Percentiles rank a stretch among this genome's conserved stretches.
Evolutionary conservation across 2,329 filamentous ascomycete genomes (phyloP).

Genomic region (Colletotrichum salicis): DNA sequence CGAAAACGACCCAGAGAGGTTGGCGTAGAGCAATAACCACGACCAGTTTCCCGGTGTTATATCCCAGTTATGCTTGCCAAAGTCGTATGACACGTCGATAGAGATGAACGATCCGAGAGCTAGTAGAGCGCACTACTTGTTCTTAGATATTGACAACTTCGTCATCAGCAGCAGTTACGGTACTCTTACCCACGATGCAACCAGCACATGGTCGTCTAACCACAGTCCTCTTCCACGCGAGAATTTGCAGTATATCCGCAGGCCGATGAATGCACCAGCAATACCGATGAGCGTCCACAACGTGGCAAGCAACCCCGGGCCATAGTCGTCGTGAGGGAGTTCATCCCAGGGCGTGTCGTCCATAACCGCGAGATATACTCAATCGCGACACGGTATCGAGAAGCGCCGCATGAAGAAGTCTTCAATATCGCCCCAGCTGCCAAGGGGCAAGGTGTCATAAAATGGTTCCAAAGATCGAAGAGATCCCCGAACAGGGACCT

Average conservation of each 20-base stretch:
- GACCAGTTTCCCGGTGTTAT: constrained; percentile 27
- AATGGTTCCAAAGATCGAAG: constrained; percentile 17
- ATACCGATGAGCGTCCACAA: constrained; percentile 28
- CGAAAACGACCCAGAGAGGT: constrained; percentile 36
- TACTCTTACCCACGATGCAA: constrained; percentile 37
- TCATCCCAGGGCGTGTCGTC: constrained; percentile 19
- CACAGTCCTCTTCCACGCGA: constrained; percentile 32
- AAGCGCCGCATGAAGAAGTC: neutral
- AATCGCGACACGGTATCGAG: neutral
- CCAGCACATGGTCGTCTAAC: constrained; percentile 37
- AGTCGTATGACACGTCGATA: constrained; percentile 29
- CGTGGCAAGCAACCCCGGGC: constrained; percentile 22
- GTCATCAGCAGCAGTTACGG: too few species aligned
- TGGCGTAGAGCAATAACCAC: constrained; percentile 34
- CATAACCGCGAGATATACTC: constrained; percentile 5
- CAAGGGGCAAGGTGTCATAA: constrained; percentile 7
- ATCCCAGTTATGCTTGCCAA: constrained; percentile 35
- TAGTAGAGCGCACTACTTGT: constrained; percentile 17
- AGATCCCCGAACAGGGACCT: constrained; percentile 12
- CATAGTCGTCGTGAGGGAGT: constrained; percentile 33
- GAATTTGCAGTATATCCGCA: constrained; percentile 39
- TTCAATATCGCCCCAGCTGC: neutral
- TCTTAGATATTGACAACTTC: neutral
- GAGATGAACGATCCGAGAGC: constrained; percentile 25
- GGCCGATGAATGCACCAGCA: constrained; percentile 32